Evolutionary conservation across 2,329 filamentous ascomycete species (phyloP).

Genomic region (Clathrospora elynae): DNA sequence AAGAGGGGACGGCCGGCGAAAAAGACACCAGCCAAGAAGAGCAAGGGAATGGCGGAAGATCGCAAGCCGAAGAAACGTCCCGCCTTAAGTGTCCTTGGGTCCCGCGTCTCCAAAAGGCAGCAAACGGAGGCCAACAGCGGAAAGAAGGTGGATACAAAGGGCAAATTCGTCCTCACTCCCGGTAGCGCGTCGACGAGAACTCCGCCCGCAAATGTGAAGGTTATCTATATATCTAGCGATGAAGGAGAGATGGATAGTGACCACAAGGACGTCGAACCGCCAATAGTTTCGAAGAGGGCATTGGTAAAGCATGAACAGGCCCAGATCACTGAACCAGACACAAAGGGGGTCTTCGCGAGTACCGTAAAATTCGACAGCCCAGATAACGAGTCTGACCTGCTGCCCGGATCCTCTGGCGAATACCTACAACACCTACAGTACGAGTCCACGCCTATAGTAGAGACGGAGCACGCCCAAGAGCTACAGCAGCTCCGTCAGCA

Average conservation of each 20-base stretch:
- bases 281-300: not conserved
- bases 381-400: not conserved
- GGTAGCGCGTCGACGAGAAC: not conserved
- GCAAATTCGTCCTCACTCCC: too few relatives aligned
- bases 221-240: not conserved
- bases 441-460: not conserved
- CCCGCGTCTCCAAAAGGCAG: not conserved
- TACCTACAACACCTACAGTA: not conserved
- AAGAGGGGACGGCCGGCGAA: not conserved
- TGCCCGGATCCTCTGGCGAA: not conserved
- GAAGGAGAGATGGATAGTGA: too few relatives aligned
- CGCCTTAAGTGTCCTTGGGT: too few relatives aligned
- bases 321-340: not conserved
- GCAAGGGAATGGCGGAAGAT: not conserved
- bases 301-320: not conserved
- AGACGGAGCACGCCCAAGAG: not conserved
- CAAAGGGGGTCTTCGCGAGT: not conserved
- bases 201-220: not conserved
- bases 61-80: not conserved
- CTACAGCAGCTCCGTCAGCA: not conserved
- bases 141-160: not conserved
- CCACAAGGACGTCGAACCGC: too few relatives aligned
- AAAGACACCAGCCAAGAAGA: not conserved
- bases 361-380: not conserved
- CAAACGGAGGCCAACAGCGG: constrained; percentile 1